Evolutionary conservation across 345 rosid species (phyloP).

Genomic region (Psidium guajava): DNA sequence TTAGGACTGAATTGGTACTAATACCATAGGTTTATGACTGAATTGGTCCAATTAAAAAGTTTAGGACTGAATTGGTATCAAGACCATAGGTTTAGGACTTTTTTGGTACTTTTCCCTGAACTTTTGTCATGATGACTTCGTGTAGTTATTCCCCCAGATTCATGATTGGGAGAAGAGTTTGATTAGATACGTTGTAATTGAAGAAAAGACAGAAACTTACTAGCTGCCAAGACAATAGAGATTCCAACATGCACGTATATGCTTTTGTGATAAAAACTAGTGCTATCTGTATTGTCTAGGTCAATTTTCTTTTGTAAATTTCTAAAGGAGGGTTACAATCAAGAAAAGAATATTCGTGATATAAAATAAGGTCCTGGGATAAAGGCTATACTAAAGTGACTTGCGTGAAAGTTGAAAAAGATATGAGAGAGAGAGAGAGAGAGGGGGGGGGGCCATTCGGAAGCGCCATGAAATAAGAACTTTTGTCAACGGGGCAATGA

Average conservation of each 20-base stretch:
- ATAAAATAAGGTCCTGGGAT: background rate
- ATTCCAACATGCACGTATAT: background rate
- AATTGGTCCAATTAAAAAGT: too few relatives aligned
- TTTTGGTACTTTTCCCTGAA: too few relatives aligned
- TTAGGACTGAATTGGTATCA: too few relatives aligned
- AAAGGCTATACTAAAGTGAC: constrained; percentile 2
- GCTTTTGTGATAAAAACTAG: background rate
- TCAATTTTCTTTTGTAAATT: background rate
- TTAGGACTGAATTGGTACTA: too few relatives aligned
- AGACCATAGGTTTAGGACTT: too few relatives aligned
- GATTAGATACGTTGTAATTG: background rate
- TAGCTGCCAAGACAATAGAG: background rate
- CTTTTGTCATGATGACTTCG: background rate
- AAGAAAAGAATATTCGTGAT: constrained; percentile 1
- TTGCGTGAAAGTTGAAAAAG: background rate
- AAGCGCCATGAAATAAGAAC: background rate
- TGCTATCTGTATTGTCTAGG: background rate
- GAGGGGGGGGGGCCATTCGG: background rate
- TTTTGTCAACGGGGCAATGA: constrained; percentile 4
- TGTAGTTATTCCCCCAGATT: background rate
- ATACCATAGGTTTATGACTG: too few relatives aligned
- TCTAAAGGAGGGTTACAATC: background rate
- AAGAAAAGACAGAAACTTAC: background rate
- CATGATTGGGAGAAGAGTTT: background rate
- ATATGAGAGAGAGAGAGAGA: background rate